phyloP scores from a whole-genome alignment of 2,329 filamentous ascomycete genomes.

The Aspergillus awamori region DNA sequence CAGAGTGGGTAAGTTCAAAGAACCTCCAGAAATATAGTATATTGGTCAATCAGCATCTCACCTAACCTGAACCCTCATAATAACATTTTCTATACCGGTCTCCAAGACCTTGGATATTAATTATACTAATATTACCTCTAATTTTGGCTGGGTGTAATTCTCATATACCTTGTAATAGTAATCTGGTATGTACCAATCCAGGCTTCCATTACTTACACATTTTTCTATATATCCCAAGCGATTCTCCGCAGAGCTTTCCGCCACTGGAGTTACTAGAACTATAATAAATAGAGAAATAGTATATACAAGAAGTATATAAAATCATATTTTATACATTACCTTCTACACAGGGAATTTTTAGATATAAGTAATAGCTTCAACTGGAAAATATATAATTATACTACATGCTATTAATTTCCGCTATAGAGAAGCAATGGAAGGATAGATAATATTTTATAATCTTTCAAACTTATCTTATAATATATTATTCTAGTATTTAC shows the following conservation, averaged over 20 bases:
- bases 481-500: too few species aligned
- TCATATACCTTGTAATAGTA: background rate
- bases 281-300: background rate
- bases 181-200: background rate
- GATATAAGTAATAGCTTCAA: background rate
- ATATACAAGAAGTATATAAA: background rate
- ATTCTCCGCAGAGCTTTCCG: background rate
- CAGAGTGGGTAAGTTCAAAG: background rate
- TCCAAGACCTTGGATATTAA: background rate
- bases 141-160: too few species aligned
- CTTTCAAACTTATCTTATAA: too few species aligned
- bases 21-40: background rate
- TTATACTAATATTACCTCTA: too few species aligned
- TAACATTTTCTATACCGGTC: background rate
- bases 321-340: background rate
- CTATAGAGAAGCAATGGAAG: background rate
- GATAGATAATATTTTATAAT: too few species aligned
- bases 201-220: background rate
- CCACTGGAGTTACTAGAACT: background rate
- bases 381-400: background rate
- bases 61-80: background rate
- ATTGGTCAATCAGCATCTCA: background rate
- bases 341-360: background rate
- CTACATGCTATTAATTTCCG: background rate
- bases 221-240: background rate